phyloP scores from a whole-genome alignment of 306 rosid genomes.

The Trifolium fragiferum region DNA sequence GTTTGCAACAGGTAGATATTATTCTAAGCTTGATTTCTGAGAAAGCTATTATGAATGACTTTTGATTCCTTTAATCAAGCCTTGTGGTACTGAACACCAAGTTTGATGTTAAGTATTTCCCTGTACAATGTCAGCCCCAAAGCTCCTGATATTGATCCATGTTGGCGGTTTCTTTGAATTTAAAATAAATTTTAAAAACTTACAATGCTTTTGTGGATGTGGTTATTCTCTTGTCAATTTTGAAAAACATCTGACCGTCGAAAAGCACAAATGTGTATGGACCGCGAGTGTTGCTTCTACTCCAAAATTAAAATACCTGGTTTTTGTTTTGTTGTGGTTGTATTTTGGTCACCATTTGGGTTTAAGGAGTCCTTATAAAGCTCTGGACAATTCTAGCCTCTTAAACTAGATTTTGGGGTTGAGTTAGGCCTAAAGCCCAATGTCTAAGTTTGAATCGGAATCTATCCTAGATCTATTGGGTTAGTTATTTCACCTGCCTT shows the following conservation, averaged over 20 bases:
- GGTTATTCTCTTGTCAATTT: conserved; percentile 10
- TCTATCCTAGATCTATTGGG: background rate
- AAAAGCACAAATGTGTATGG: conserved; percentile 13
- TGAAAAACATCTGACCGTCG: conserved; percentile 4
- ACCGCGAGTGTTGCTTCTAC: conserved; percentile 28
- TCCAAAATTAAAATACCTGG: background rate
- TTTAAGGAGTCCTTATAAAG: background rate
- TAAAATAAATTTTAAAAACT: background rate
- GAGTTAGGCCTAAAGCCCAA: background rate
- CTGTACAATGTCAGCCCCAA: conserved; percentile 4
- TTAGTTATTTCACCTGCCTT: background rate
- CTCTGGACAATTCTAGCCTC: background rate
- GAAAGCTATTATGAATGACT: conserved; percentile 21
- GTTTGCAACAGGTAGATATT: conserved; percentile 76
- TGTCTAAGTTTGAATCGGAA: background rate
- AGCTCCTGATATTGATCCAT: conserved; percentile 2
- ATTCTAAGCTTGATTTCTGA: conserved; percentile 32
- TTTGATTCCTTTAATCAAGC: conserved; percentile 30
- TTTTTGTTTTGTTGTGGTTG: background rate
- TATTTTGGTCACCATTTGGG: conserved; percentile 11
- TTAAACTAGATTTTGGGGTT: background rate
- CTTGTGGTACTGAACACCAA: conserved; percentile 8
- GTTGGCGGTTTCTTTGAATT: conserved; percentile 35
- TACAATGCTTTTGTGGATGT: background rate
- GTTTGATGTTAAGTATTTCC: conserved; percentile 25